Conservation (phyloP, 2,329 filamentous ascomycete genomes). For the Colletotrichum nymphaeae region DNA sequence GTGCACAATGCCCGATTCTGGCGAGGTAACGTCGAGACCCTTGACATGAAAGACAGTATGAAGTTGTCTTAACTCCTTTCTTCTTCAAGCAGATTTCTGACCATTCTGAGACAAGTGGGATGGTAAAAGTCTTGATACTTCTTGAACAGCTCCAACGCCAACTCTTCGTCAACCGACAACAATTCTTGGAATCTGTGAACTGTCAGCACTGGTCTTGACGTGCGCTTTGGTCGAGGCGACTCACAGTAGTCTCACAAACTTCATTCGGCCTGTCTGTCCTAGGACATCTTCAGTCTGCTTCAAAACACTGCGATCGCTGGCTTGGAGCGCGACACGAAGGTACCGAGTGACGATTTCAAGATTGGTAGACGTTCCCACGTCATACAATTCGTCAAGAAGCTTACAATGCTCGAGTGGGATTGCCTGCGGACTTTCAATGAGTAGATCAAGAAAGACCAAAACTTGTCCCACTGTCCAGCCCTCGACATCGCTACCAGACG, state of each 20-base stretch:
- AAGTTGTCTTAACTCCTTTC: not conserved
- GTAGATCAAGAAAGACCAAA: conserved; percentile 10
- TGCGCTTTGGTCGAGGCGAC: not conserved
- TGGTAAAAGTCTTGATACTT: conserved; percentile 15
- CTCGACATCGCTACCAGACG: conserved; percentile 3
- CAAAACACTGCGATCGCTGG: conserved; percentile 4
- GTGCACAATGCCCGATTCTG: no score
- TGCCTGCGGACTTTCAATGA: not conserved
- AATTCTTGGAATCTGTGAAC: conserved; percentile 2
- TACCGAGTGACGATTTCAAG: conserved; percentile 7
- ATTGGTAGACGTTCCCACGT: not conserved
- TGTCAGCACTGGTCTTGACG: not conserved
- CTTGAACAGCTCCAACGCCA: conserved; percentile 2
- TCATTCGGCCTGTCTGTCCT: conserved; percentile 21
- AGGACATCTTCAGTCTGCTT: conserved; percentile 8
- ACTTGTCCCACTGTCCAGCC: conserved; percentile 10
- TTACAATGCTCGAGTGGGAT: not conserved
- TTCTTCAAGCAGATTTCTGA: not conserved
- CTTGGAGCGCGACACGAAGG: conserved; percentile 8
- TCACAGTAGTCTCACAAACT: conserved; percentile 23
- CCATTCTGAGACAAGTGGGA: conserved; percentile 4
- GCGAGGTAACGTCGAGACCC: no score
- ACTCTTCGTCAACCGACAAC: not conserved
- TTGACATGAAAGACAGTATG: no score
- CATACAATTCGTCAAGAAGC: not conserved